Base-by-base conservation (phyloP, 345 rosid genomes). In the Physaria fendleri region DNA sequence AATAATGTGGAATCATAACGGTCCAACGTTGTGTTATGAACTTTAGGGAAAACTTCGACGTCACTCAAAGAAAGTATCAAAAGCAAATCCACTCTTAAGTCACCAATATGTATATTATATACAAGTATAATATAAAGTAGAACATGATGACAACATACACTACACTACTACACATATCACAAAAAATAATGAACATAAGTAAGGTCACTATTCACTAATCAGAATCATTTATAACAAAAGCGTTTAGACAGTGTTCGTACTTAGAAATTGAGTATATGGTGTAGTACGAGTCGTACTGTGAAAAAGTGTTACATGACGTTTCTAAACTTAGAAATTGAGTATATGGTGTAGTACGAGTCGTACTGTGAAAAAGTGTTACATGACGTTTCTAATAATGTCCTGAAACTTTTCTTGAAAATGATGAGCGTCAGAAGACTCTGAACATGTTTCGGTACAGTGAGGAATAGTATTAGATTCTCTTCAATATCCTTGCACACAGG, bases 61-160 rank as follows among this genome's bases (percentile, higher is more conserved):
- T 61, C 62, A 61, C 62, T 69, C 68, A 61, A 69, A 69, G 57
- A 69, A 54, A 69, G 51, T 61, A 61, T 56, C 63, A 69, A 61
- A 69, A 37, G 50, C 62, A 69, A 59, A 34, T 60, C 49, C 46
- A 25, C 52, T 52, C 8, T 8, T 43, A 52, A 53, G 73, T 35
- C 56, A 53, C 49, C 47, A 44, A 25, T 67, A 33, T 12, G 32
- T 5, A 5, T 43, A 13, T 51, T 30, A 8, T 30, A 30, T n/a
- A 14, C 1, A 6, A 0, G 7, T 15, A 16, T 6, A 3, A 65
- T 14, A 18, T 17, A 51, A 51, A 3, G 9, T 2, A 8, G 10
- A 16, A 24, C 27, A 55, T 18, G 39, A 9, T 15, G 59, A 29
- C 42, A 5, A 39, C 4, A 28, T 50, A 30, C 6, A 29, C 16